phyloP scores from a whole-genome alignment of 352 stramenopile species.

The Lagenidium sp. region DNA sequence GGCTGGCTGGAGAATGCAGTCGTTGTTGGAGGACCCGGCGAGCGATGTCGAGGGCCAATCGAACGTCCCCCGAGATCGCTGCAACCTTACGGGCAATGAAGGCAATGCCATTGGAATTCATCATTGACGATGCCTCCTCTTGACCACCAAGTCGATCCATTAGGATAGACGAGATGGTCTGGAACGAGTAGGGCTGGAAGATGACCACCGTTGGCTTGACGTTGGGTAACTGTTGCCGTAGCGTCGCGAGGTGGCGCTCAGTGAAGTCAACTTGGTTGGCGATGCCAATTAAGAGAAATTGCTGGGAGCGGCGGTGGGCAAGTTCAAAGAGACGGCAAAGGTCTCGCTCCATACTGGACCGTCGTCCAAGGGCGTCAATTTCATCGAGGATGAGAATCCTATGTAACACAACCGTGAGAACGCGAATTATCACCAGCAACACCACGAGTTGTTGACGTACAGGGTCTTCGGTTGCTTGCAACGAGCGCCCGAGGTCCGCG shows the following conservation, averaged over 20 bases:
- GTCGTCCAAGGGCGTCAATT: constrained; percentile 65
- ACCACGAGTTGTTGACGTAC: constrained; percentile 12
- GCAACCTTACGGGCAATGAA: constrained; percentile 79
- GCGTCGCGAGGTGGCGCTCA: constrained; percentile 53
- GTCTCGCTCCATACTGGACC: constrained; percentile 56
- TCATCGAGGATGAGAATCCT: constrained; percentile 76
- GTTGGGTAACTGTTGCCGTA: constrained; percentile 40
- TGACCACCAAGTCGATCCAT: constrained; percentile 51
- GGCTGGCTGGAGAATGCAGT: too few relatives aligned
- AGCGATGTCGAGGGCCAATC: constrained; percentile 64
- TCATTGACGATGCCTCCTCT: constrained; percentile 25
- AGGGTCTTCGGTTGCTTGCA: constrained; percentile 54
- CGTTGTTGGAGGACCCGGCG: constrained; percentile 60
- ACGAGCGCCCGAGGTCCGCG: too few relatives aligned
- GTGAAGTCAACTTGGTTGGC: constrained; percentile 84
- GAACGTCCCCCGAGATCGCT: constrained; percentile 66
- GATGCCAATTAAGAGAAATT: constrained; percentile 74
- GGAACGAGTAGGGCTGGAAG: constrained; percentile 72
- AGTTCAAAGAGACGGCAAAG: constrained; percentile 74
- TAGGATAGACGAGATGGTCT: constrained; percentile 74
- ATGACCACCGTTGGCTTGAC: constrained; percentile 56
- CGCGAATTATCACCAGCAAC: neutral
- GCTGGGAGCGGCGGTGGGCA: constrained; percentile 39
- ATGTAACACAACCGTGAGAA: neutral
- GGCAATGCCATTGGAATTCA: constrained; percentile 61